Conservation (phyloP, 305 asterid genomes). For the Rubia peregrina region DNA sequence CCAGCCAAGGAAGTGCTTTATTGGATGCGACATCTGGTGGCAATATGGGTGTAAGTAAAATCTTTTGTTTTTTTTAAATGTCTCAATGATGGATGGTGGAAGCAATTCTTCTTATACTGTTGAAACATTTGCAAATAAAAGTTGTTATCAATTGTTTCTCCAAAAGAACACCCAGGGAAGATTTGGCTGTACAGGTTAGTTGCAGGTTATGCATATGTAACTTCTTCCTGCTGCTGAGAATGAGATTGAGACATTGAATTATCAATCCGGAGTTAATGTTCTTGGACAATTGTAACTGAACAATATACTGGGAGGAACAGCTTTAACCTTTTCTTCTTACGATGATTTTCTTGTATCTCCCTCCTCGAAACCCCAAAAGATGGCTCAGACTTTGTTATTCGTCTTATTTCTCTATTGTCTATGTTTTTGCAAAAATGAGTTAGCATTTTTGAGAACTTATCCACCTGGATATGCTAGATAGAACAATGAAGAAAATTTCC, state of each 20-base stretch:
- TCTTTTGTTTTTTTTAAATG: background rate
- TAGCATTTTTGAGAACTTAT: background rate
- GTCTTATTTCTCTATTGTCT: background rate
- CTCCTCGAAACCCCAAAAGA: background rate
- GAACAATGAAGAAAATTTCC: background rate
- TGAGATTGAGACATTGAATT: background rate
- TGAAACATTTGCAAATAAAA: background rate
- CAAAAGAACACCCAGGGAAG: background rate
- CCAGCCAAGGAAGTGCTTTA: slow-evolving; percentile 87
- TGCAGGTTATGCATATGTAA: background rate
- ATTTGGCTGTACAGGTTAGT: background rate
- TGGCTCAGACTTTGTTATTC: background rate
- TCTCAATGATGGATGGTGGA: background rate
- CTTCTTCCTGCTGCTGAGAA: slow-evolving; percentile 5
- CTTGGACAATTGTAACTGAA: background rate
- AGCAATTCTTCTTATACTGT: background rate
- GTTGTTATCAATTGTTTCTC: background rate
- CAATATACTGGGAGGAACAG: background rate
- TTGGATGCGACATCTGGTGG: slow-evolving; percentile 77
- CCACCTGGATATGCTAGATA: background rate
- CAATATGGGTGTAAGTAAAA: slow-evolving; percentile 71
- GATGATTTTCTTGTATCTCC: background rate
- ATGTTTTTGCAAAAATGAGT: background rate
- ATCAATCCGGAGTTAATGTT: background rate
- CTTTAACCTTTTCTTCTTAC: background rate